Base-by-base conservation (phyloP, 768 basidiomycete species). In the Suillus clintonianus region DNA sequence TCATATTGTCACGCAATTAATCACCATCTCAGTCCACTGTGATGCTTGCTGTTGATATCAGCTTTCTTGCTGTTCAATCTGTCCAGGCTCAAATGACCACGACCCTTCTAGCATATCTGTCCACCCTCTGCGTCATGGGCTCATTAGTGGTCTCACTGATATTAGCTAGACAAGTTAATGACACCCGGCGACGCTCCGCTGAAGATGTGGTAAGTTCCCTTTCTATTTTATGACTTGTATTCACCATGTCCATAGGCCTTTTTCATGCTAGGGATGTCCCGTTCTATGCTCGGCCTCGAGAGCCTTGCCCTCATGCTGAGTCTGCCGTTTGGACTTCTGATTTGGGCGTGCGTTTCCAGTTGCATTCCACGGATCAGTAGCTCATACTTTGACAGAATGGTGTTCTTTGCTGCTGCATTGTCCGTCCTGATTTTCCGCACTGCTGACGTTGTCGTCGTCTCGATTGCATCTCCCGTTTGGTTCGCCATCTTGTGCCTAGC, bases 251-350 rank as follows among this genome's bases (percentile, higher is more conserved):
- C 51, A 62, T 39, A 62, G 61, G 61, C 36, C 17, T 45, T 41
- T 13, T 57, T 55, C 37, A 62, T 62, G 61, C 15, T 22, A n/a
- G 27, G 27, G 4, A 53, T 64, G 37, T 41, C 59, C 2, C 24
- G 19, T 15, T 48, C 47, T 13, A 45, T 61, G 36, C 13, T 50
- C 14, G 51, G 48, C 34, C 42, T 62, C 11, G 60, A 65, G 59
- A 62, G 69, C 1, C 62, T 77, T n/a, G 70, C 74, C 0, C 71
- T 77, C 37, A 65, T 75, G 59, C 76, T 72, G 62, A 76, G 71
- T 60, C 63, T 77, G 30, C 76, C 76, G 4, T 76, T 74, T 54
- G 76, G 69, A 24, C 64, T 74, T n/a, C 67, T 76, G 36, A 72
- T 77, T 67, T 76, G 71, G 68, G 68, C 65, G 75, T 76, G 41